These are phyloP conservation scores for Claviceps pazoutovae DNA, from an alignment of 2,329 filamentous ascomycete genomes.

Conservation along the genomic window DNA sequence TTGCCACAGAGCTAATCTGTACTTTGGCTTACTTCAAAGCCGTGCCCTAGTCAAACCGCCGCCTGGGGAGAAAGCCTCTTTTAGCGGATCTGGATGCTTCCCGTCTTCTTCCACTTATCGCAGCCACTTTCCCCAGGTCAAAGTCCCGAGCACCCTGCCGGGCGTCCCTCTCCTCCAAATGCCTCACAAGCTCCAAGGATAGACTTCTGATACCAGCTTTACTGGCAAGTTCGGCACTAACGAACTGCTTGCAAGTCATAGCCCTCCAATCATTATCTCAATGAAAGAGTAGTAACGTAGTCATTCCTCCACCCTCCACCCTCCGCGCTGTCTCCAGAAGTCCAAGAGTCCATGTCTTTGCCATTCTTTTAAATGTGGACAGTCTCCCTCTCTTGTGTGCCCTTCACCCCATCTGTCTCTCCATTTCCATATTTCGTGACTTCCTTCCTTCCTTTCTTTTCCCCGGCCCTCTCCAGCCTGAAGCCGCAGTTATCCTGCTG, in stretches of 20 bases:
- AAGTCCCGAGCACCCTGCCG: not conserved
- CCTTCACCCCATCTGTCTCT: not conserved
- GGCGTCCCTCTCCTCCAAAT: too few relatives aligned
- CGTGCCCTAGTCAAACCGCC: not conserved
- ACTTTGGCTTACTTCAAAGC: not conserved
- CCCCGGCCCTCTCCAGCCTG: not conserved
- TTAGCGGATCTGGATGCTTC: not conserved
- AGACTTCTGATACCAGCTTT: not conserved
- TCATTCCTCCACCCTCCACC: not conserved
- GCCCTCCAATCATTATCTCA: not conserved
- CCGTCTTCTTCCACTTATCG: not conserved
- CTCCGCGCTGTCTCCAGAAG: constrained; percentile 6
- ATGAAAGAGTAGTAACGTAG: not conserved
- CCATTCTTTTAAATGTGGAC: constrained; percentile 1
- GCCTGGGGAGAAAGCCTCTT: not conserved
- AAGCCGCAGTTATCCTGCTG: not conserved
- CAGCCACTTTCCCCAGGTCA: not conserved
- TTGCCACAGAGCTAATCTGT: not conserved
- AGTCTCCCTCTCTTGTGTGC: not conserved
- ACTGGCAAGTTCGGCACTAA: not conserved
- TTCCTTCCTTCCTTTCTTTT: not conserved
- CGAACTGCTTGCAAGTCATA: not conserved
- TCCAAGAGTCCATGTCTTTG: not conserved
- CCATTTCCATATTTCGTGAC: not conserved
- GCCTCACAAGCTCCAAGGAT: not conserved